phyloP scores from a whole-genome alignment of 2,329 filamentous ascomycete species.

The Cladosporium sp. region DNA sequence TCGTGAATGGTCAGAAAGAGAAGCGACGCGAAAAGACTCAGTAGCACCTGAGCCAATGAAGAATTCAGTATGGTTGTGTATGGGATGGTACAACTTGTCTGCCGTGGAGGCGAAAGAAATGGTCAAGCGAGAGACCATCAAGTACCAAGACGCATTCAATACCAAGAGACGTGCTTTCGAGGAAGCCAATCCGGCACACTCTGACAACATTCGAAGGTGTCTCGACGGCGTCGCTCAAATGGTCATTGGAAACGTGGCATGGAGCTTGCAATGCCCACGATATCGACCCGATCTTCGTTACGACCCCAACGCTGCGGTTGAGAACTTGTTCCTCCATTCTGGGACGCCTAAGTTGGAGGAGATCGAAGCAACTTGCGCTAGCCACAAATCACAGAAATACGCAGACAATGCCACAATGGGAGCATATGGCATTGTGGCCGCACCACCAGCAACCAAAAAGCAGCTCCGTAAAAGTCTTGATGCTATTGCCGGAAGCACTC shows the following conservation, averaged over 20 bases:
- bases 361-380: background rate
- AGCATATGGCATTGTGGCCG: background rate
- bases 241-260: background rate
- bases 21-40: background rate
- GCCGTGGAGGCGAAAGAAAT: background rate
- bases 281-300: background rate
- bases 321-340: background rate
- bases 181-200: background rate
- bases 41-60: background rate
- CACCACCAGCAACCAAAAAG: background rate
- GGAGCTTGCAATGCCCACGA: background rate
- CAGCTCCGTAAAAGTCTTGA: background rate
- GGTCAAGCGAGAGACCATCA: background rate
- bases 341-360: background rate
- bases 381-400: background rate
- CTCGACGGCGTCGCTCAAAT: background rate
- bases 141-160: background rate
- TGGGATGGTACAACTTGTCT: conserved; percentile 1
- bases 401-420: background rate
- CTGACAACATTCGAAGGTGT: background rate
- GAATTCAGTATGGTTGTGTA: background rate
- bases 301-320: background rate
- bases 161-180: background rate
- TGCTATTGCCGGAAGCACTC: background rate
- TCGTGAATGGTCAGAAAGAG: conserved; percentile 1